Evolutionary conservation across 345 rosid genomes (phyloP).

Genomic region (Hirschfeldia incana): DNA sequence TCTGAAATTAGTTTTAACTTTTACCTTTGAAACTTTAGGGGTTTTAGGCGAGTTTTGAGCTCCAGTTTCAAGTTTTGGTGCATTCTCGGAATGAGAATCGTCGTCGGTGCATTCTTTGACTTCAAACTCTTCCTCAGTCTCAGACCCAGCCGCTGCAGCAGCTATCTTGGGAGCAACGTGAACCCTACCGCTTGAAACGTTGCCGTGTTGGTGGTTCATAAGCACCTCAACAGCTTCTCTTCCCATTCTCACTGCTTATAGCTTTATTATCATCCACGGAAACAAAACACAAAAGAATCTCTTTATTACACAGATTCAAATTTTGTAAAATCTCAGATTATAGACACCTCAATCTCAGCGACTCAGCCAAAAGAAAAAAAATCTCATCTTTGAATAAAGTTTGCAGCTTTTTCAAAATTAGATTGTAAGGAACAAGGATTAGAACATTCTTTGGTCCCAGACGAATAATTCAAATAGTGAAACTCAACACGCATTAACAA

Average conservation of each 20-base stretch:
- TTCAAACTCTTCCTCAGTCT: slow-evolving; percentile 47
- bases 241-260: slow-evolving; percentile 71
- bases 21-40: slow-evolving; percentile 31
- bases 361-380: background rate
- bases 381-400: background rate
- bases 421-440: background rate
- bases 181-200: slow-evolving; percentile 51
- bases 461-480: slow-evolving; percentile 29
- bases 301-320: background rate
- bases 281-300: background rate
- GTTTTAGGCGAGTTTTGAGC: slow-evolving; percentile 16
- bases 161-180: slow-evolving; percentile 52
- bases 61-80: slow-evolving; percentile 16
- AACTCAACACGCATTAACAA: slow-evolving; percentile 32
- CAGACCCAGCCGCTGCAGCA: slow-evolving; percentile 51
- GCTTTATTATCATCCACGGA: background rate
- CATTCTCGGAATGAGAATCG: slow-evolving; percentile 27
- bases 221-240: slow-evolving; percentile 58
- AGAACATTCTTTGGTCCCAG: slow-evolving; percentile 1
- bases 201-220: slow-evolving; percentile 57
- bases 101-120: slow-evolving; percentile 55
- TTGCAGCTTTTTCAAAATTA: slow-evolving; percentile 1
- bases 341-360: background rate
- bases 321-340: slow-evolving; percentile 39
- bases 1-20: background rate